Conservation (phyloP, 805 yeast species). For the Suhomyces prunicola region DNA sequence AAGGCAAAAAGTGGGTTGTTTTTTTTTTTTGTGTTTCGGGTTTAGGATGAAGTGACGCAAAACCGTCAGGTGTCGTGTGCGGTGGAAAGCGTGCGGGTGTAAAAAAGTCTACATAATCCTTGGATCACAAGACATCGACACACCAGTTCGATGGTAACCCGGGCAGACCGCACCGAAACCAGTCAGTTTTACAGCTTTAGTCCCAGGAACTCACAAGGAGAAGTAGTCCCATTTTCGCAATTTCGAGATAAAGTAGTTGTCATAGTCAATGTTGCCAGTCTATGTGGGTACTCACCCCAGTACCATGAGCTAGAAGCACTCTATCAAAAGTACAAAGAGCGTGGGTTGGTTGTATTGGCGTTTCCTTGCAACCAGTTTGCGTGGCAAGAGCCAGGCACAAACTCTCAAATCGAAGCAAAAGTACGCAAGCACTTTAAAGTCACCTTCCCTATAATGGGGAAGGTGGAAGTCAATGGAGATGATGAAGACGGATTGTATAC, state of each 20-base stretch:
- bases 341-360: conserved; percentile 68
- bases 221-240: conserved; percentile 7
- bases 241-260: conserved; percentile 20
- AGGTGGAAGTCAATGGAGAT: conserved; percentile 37
- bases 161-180: neutral
- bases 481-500: conserved; percentile 26
- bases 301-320: conserved; percentile 67
- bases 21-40: neutral
- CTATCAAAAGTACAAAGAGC: conserved; percentile 58
- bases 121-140: neutral
- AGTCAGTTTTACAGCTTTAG: neutral
- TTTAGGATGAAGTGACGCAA: neutral
- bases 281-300: conserved; percentile 45
- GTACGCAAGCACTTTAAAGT: conserved; percentile 26
- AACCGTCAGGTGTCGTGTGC: neutral
- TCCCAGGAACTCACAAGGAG: neutral
- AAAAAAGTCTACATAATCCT: neutral
- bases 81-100: neutral
- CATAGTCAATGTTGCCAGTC: conserved; percentile 29
- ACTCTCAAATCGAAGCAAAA: conserved; percentile 26
- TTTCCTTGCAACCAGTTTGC: conserved; percentile 94
- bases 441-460: conserved; percentile 37
- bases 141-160: neutral
- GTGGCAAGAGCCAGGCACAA: conserved; percentile 69
- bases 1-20: neutral